Evolutionary conservation across 2,329 filamentous ascomycete genomes (phyloP), one percentile per base, ranked within the genome.

Genomic region (Colletotrichum sp.): DNA sequence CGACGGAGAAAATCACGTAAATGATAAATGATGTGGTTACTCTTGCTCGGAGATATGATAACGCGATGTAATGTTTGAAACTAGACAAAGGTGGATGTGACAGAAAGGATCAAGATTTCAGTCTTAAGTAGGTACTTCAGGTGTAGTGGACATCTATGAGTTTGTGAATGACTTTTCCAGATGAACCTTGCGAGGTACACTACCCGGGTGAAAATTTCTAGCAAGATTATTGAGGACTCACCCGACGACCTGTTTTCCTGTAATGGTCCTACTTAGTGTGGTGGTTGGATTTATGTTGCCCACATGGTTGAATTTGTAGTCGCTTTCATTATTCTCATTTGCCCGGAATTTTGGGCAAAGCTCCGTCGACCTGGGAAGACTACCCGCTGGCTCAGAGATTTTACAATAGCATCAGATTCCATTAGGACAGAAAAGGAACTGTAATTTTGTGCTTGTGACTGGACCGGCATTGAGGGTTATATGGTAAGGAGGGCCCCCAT

Each of bases 1-100:
- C 44, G 1, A 21, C 44, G 12, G 6, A 0, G 9, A 12, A 52
- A 5, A 52, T 21, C 1, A 21, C 44, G 2, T 21, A 21, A 1
- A 21, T 3, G 44, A 12, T 4, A 0, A 52, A 52, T 1, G 44
- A 3, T 13, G 16, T 3, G n/a, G 44, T 2, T 49, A 2, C 3
- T 2, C 3, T 6, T 21, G 16, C n/a, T 21, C 8, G 44, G 1
- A 21, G 1, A 13, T 0, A 21, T 13, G 2, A 52, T 52, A 52
- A 52, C n/a, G 6, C 44, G n/a, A 21, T 21, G 44, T 1, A 13
- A 21, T 21, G 44, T 52, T 52, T 52, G 18, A 3, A 52, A 52
- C n/a, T 13, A 52, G 3, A 52, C 0, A 21, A 12, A 13, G 10
- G 10, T 21, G 44, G 44, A n/a, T 49, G 39, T 6, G 18, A n/a